Base-by-base conservation (phyloP, 805 yeast genomes). In the Metschnikowia rubicola region DNA sequence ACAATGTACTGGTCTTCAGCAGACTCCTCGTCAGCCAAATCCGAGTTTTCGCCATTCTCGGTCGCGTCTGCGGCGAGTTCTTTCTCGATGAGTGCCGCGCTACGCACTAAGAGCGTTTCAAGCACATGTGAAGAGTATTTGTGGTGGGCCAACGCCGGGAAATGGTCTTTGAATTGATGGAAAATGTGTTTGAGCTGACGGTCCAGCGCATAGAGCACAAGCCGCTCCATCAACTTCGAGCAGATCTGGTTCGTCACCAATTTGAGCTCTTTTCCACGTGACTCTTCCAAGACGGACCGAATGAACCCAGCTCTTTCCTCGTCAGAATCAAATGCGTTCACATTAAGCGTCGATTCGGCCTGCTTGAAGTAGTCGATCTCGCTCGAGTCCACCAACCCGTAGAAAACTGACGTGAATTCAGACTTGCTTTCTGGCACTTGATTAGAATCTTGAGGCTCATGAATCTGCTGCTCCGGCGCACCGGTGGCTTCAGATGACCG, bases 51-150 rank as follows among this genome's bases (percentile, higher is more conserved):
- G 31, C 61, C 63, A 38, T 74, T 75, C 3, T 71, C 70, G n/a
- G 46, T 39, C 39, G 40, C 31, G 7, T 58, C 57, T 17, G 53
- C 45, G 41, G 84, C 65, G 29, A 88, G 60, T 61, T 89, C 96
- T 54, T 81, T 80, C 62, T 88, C 96, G 11, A 87, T 75, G 45
- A 86, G 63, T 1, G 87, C 80, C 3, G 96, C 92, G 44, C 81
- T 65, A 63, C 92, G 74, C 30, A 86, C 86, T 29, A 92, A 65
- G 33, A 90, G 72, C 0, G 98, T 88, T 64, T 92, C 98, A 44
- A 90, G 72, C 51, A 95, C 96, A 65, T 94, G 99, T 0, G 97
- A 91, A 1, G 97, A 83, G 62, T 89, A 92, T 63, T 91, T 90
- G 60, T 94, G 97, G 56, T 82, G 82, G 3, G 94, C 79, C 54